Evolutionary conservation across 768 basidiomycete species (phyloP).

Genomic region (Nidula microcarpa): DNA sequence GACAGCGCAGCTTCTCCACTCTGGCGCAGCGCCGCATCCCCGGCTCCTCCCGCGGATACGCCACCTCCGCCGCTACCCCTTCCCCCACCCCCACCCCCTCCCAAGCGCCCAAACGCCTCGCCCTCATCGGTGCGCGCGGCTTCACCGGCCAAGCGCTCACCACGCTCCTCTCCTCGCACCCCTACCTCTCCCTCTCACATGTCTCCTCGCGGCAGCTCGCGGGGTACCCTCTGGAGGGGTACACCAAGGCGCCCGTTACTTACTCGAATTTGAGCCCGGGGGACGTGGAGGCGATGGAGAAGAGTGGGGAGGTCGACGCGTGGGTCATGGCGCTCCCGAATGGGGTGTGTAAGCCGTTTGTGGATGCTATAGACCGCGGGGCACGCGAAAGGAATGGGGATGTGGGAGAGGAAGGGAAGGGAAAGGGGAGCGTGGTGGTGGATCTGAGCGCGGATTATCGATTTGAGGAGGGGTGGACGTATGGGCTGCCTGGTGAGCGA

Average conservation of each 20-base stretch:
- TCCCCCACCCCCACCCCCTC: conserved; percentile 27
- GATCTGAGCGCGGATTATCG: conserved; percentile 94
- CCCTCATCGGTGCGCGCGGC: conserved; percentile 92
- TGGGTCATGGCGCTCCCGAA: conserved; percentile 99
- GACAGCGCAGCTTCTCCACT: conserved; percentile 58
- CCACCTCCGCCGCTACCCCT: conserved; percentile 50
- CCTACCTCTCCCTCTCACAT: conserved; percentile 85
- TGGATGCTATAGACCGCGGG: conserved; percentile 87
- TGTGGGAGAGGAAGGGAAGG: conserved; percentile 17
- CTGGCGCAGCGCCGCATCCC: conserved; percentile 41
- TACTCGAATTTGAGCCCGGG: conserved; percentile 78
- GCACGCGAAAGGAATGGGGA: conserved; percentile 43
- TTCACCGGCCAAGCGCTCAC: conserved; percentile 94
- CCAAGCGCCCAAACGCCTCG: conserved; percentile 83
- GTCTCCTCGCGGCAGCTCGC: conserved; percentile 95
- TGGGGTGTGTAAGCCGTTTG: conserved; percentile 93
- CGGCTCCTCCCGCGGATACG: conserved; percentile 70
- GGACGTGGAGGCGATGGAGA: conserved; percentile 89
- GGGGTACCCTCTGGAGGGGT: conserved; percentile 74
- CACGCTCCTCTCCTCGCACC: conserved; percentile 82
- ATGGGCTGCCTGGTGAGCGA: conserved; percentile 96
- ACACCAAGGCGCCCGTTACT: conserved; percentile 67
- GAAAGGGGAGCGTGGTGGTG: conserved; percentile 73
- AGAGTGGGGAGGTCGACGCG: conserved; percentile 86
- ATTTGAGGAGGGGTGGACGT: conserved; percentile 94